phyloP scores from a whole-genome alignment of 1,139 yeast species.

The Yamadazyma dushanensis region DNA sequence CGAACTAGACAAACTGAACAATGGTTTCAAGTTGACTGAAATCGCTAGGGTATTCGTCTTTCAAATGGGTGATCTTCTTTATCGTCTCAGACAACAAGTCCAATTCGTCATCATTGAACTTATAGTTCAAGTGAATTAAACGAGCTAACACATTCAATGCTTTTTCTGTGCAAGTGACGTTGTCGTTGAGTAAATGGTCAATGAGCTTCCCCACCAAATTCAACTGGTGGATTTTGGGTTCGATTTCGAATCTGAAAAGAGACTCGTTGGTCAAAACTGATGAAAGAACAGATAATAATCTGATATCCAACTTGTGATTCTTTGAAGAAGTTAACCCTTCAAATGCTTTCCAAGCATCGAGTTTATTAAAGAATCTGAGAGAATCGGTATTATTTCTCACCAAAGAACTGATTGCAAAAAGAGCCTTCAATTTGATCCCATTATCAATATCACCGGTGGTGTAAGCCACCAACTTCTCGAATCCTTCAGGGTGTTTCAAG shows the following conservation, averaged over 20 bases:
- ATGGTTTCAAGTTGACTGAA: conserved; percentile 50
- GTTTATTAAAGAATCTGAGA: conserved; percentile 52
- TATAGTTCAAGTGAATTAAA: conserved; percentile 44
- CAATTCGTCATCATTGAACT: conserved; percentile 51
- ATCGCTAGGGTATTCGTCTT: conserved; percentile 55
- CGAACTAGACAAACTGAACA: too few relatives aligned
- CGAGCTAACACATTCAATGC: conserved; percentile 54
- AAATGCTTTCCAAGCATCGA: conserved; percentile 61
- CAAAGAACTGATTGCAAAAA: conserved; percentile 75
- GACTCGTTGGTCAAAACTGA: conserved; percentile 55
- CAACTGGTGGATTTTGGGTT: conserved; percentile 40
- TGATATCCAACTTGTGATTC: conserved; percentile 45
- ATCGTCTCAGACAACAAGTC: conserved; percentile 40
- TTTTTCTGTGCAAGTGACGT: conserved; percentile 58
- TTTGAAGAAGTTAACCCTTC: conserved; percentile 18
- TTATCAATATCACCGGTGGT: conserved; percentile 26
- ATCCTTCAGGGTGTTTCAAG: conserved; percentile 49
- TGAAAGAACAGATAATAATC: conserved; percentile 57
- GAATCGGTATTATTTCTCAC: conserved; percentile 70
- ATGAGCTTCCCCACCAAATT: conserved; percentile 29
- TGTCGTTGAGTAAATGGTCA: conserved; percentile 11
- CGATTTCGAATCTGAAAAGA: conserved; percentile 28
- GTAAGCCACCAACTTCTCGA: conserved; percentile 44
- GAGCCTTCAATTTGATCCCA: conserved; percentile 56
- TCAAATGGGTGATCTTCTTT: conserved; percentile 38